phyloP scores from a whole-genome alignment of 2,329 filamentous ascomycete species.

The Epichloe coenophiala region DNA sequence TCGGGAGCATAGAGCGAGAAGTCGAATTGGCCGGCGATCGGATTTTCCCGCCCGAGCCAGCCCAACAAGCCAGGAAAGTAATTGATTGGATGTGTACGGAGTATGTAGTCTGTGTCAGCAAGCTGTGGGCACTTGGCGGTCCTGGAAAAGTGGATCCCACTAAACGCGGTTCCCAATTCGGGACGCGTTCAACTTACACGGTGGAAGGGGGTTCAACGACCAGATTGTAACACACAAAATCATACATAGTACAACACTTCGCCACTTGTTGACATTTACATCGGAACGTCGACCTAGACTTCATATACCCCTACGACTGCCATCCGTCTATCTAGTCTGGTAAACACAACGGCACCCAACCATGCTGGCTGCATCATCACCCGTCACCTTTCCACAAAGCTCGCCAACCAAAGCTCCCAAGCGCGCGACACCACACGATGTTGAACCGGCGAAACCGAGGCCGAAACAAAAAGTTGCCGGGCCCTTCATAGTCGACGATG shows the following conservation, averaged over 20 bases:
- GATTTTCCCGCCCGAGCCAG: constrained; percentile 16
- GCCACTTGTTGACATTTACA: too few relatives aligned
- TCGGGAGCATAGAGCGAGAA: constrained; percentile 1
- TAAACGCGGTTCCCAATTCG: constrained; percentile 13
- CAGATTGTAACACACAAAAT: not conserved
- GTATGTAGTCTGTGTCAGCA: not conserved
- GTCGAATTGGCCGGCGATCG: not conserved
- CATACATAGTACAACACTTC: too few relatives aligned
- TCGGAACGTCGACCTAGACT: not conserved
- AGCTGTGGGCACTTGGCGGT: constrained; percentile 9
- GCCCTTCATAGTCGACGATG: constrained; percentile 26
- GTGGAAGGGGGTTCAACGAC: too few relatives aligned
- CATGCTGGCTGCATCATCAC: constrained; percentile 49
- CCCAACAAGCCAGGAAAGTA: not conserved
- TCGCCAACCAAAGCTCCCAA: constrained; percentile 25
- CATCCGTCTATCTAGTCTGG: not conserved
- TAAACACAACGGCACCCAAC: not conserved
- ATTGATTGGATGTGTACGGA: constrained; percentile 1
- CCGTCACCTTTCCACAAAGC: constrained; percentile 39
- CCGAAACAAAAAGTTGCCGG: constrained; percentile 21
- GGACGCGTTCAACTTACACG: constrained; percentile 5
- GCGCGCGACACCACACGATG: constrained; percentile 22
- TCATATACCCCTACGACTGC: not conserved
- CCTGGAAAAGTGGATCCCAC: constrained; percentile 10
- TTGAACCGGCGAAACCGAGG: constrained; percentile 21